Percentiles rank a stretch among this genome's conserved stretches.
These are phyloP conservation scores for Pseudonectria foliicola DNA, from an alignment of 2,329 filamentous ascomycete genomes.

Conservation along the genomic window DNA sequence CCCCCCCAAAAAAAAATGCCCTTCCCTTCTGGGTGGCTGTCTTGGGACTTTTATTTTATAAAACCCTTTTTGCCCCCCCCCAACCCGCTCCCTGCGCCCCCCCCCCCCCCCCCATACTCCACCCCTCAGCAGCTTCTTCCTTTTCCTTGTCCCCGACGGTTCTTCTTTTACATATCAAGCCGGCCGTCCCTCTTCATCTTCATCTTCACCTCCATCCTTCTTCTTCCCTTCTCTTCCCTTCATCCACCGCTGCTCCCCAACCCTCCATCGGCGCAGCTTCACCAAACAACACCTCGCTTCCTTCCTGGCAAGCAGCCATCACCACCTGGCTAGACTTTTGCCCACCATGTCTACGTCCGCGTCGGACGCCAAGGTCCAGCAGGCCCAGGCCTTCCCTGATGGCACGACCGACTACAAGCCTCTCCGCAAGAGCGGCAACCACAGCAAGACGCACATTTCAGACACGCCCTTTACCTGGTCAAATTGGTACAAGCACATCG, in stretches of 20 bases:
- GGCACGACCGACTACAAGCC: slow-evolving; percentile 51
- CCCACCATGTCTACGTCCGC: slow-evolving; percentile 32
- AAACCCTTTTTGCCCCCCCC: slow-evolving; percentile 21
- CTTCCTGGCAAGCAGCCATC: neutral
- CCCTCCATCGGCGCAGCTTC: neutral
- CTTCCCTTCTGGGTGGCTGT: slow-evolving; percentile 9
- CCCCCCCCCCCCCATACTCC: too few species aligned
- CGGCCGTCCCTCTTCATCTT: slow-evolving; percentile 8
- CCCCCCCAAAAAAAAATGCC: too few species aligned
- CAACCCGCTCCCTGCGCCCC: slow-evolving; percentile 13
- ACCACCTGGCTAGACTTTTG: too few species aligned
- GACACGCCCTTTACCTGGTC: slow-evolving; percentile 70
- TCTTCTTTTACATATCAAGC: slow-evolving; percentile 16
- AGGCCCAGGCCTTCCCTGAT: slow-evolving; percentile 40
- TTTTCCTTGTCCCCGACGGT: slow-evolving; percentile 10
- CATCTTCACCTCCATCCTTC: slow-evolving; percentile 5
- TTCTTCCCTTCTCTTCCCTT: neutral
- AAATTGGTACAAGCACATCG: slow-evolving; percentile 90
- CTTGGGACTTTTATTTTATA: slow-evolving; percentile 21
- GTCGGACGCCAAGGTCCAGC: slow-evolving; percentile 27
- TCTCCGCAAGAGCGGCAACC: slow-evolving; percentile 38
- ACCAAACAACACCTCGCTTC: neutral
- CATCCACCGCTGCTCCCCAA: neutral
- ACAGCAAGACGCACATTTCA: slow-evolving; percentile 76
- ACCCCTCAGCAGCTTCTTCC: slow-evolving; percentile 8